These are phyloP conservation scores for Babesia divergens DNA, from an alignment of 169 alveolate species.

Conservation along the genomic window DNA sequence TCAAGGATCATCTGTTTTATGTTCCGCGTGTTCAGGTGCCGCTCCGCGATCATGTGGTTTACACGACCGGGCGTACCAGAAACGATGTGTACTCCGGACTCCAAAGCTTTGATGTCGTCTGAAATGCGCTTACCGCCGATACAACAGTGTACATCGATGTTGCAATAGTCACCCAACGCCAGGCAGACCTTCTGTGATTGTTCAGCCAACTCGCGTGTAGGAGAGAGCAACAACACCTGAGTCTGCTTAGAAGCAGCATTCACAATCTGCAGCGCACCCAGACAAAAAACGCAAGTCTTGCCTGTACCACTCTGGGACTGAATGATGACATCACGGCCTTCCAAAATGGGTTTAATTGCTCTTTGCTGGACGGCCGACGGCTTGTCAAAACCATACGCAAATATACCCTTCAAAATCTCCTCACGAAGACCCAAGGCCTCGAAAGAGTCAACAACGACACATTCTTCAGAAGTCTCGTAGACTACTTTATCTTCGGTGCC, in stretches of 20 bases:
- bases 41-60: slow-evolving; percentile 95
- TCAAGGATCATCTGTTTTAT: slow-evolving; percentile 95
- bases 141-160: slow-evolving; percentile 92
- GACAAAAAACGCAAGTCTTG: slow-evolving; percentile 96
- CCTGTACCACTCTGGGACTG: slow-evolving; percentile 98
- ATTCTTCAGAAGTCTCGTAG: slow-evolving; percentile 66
- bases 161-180: slow-evolving; percentile 97
- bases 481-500: slow-evolving; percentile 8
- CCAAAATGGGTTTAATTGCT: slow-evolving; percentile 95
- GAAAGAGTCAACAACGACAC: slow-evolving; percentile 82
- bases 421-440: slow-evolving; percentile 92
- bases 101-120: slow-evolving; percentile 94
- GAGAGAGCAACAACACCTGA: slow-evolving; percentile 90
- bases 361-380: slow-evolving; percentile 99
- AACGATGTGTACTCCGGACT: slow-evolving; percentile 96
- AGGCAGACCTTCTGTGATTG: slow-evolving; percentile 94
- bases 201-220: slow-evolving; percentile 98
- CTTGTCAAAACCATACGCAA: slow-evolving; percentile 97
- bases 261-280: slow-evolving; percentile 93
- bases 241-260: slow-evolving; percentile 85
- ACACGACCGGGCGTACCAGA: slow-evolving; percentile 99
- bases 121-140: slow-evolving; percentile 94
- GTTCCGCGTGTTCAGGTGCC: slow-evolving; percentile 91
- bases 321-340: slow-evolving; percentile 96
- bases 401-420: slow-evolving; percentile 94